A percentile compares a stretch with the other conserved stretches of the same genome.
These are phyloP conservation scores for Curvularia sp. DNA, from an alignment of 2,329 filamentous ascomycete genomes.

Conservation along the genomic window DNA sequence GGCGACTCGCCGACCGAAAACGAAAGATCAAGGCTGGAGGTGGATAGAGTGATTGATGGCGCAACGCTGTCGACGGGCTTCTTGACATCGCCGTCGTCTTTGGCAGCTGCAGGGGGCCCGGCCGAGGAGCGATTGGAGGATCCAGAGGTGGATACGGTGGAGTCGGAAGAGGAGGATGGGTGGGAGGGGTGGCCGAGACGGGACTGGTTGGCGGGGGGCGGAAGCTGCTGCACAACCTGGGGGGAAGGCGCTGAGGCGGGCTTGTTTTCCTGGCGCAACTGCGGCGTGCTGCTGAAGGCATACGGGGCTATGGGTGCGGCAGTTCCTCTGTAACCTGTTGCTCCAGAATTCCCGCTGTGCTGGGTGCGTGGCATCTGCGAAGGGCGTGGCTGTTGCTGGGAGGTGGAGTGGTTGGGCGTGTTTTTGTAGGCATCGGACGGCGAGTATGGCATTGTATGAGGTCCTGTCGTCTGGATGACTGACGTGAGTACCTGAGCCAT, in stretches of 20 bases:
- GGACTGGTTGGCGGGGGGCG: slow-evolving; percentile 31
- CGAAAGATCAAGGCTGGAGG: slow-evolving; percentile 62
- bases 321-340: slow-evolving; percentile 53
- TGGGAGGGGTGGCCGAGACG: slow-evolving; percentile 49
- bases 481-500: slow-evolving; percentile 58
- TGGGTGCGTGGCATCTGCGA: slow-evolving; percentile 53
- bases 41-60: slow-evolving; percentile 60
- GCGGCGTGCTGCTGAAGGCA: slow-evolving; percentile 60
- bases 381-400: slow-evolving; percentile 48
- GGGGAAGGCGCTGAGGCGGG: slow-evolving; percentile 61
- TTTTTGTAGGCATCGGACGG: slow-evolving; percentile 58
- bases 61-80: slow-evolving; percentile 51
- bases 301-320: slow-evolving; percentile 59
- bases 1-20: slow-evolving; percentile 64
- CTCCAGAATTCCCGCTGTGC: slow-evolving; percentile 53
- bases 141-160: slow-evolving; percentile 57
- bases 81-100: slow-evolving; percentile 58
- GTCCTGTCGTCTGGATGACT: slow-evolving; percentile 55
- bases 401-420: slow-evolving; percentile 46
- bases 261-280: slow-evolving; percentile 64
- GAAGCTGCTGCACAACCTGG: slow-evolving; percentile 48
- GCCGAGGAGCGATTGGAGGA: slow-evolving; percentile 58
- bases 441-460: slow-evolving; percentile 61
- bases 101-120: slow-evolving; percentile 49
- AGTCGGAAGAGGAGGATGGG: slow-evolving; percentile 53